Base-by-base conservation (phyloP, 1,284 basidiomycete genomes). In the Porogramme epimiltina region DNA sequence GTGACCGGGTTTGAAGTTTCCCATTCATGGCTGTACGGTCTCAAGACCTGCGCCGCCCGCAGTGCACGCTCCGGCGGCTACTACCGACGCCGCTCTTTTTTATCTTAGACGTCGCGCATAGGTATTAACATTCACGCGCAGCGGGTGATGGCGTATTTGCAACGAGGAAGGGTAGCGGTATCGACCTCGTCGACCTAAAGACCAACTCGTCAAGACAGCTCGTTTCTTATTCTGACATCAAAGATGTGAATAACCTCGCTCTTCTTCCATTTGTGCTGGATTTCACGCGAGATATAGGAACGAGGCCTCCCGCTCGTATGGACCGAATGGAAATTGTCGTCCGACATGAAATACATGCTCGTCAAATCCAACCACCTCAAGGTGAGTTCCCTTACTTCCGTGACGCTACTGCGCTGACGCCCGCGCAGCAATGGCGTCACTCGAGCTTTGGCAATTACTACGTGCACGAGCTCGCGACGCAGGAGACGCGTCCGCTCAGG, bases 91-190 rank as follows among this genome's bases (percentile, higher is more conserved):
- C n/a, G n/a, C n/a, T n/a, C n/a, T n/a, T n/a, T n/a, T n/a, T n/a
- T n/a, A n/a, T n/a, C n/a, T n/a, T n/a, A n/a, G n/a, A n/a, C n/a
- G n/a, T n/a, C n/a, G n/a, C n/a, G n/a, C n/a, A n/a, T n/a, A n/a
- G n/a, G n/a, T n/a, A 3, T 23, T 28, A 34, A 16, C 46, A 91
- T 15, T 31, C 15, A 15, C 28, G 8, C 28, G 8, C 23, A 47
- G 93, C 93, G 56, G 91, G 90, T 2, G 95, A 98, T 67, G 95
- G 95, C 1, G 91, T 95, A 0, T 96, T 88, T 70, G 91, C 90
- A 1, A 77, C 82, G 3, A 68, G 73, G 24, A 73, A 81, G 39
- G 73, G 80, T 23, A 82, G 81, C 13, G 76, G 78, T 47, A 91
- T 97, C 65, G 75, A 83, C 37, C 79, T 97, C 4, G 84, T 90